Evolutionary conservation across 495 filamentous ascomycete genomes (phyloP), one percentile per base, ranked within the genome.

Genomic region (Lasiosphaeria ovina): DNA sequence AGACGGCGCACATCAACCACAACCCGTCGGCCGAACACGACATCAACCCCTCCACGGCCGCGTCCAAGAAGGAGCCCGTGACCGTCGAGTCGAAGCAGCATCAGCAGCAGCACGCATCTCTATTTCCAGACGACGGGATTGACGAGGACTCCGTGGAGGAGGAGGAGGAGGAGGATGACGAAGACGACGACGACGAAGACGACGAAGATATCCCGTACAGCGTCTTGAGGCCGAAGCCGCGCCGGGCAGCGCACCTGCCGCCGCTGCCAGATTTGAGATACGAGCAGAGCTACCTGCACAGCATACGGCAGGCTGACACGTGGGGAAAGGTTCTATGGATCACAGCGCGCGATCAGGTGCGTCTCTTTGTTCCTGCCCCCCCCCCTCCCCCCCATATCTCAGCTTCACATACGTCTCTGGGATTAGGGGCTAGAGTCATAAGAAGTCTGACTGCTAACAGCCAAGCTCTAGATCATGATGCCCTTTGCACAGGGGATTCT

Each of bases 261-360:
- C 93, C 95, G 1, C 75, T 98, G 66, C 94, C 94, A 2, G 94
- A 98, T 74, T 76, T 98, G 64, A 81, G 94, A 54, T 98, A 98
- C 73, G 94, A 98, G 78, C 94, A 98, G 81, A 96, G 92, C 76
- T 98, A 98, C 69, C 79, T 98, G 45, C 87, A 87, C 51, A 93
- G 91, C 71, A 85, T 98, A 57, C 83, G 85, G 63, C 78, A 82
- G 53, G 90, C 90, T 24, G 82, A 94, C 59, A 86, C 84, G 33
- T 90, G 84, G 85, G 85, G 87, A 74, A 83, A 83, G 62, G 82
- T 98, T 40, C 81, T 81, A 32, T 90, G 85, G 82, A 93, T 98
- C 62, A 98, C 94, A 17, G 69, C 88, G 51, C 75, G 91, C 66
- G 94, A 98, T 74, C 93, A 98, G 83, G 89, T 95, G 66, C 53